phyloP scores from a whole-genome alignment of 1,284 basidiomycete genomes.

The Moniliella sp. region DNA sequence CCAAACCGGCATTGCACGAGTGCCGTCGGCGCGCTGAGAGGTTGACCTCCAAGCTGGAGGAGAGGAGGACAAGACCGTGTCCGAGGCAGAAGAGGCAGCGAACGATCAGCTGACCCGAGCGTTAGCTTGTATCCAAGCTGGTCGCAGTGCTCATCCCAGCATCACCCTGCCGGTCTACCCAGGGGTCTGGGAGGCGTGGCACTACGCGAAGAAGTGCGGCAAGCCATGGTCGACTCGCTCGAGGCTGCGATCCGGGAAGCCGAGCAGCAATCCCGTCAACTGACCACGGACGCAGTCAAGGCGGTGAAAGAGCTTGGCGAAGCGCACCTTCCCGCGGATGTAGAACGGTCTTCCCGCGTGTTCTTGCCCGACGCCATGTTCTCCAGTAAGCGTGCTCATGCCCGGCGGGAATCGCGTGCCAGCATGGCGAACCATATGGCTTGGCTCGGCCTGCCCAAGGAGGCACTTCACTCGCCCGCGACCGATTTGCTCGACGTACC shows the following conservation, averaged over 20 bases:
- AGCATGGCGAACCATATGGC: constrained; percentile 6
- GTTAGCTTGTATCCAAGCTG: constrained; percentile 55
- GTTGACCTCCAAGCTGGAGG: constrained; percentile 40
- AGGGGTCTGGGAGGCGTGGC: constrained; percentile 64
- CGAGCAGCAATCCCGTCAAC: constrained; percentile 58
- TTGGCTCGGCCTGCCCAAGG: constrained; percentile 17
- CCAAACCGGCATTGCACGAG: constrained; percentile 64
- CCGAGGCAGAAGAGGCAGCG: constrained; percentile 42
- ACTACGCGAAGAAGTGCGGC: constrained; percentile 71
- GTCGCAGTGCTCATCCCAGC: constrained; percentile 27
- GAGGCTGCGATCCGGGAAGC: constrained; percentile 60
- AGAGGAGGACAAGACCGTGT: constrained; percentile 54
- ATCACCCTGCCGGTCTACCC: constrained; percentile 51
- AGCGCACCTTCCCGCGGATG: constrained; percentile 47
- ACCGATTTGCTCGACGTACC: constrained; percentile 73
- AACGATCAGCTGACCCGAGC: constrained; percentile 42
- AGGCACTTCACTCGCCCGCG: constrained; percentile 34
- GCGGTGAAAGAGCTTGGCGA: constrained; percentile 49
- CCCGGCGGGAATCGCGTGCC: no score
- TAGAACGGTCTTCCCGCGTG: constrained; percentile 39
- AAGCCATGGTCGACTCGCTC: constrained; percentile 54
- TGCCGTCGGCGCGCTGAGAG: constrained; percentile 54
- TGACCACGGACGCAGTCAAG: constrained; percentile 52
- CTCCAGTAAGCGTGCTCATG: no score
- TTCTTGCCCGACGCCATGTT: constrained; percentile 97